phyloP scores from a whole-genome alignment of 2,329 filamentous ascomycete genomes.

The Davidsoniella eucalypti region DNA sequence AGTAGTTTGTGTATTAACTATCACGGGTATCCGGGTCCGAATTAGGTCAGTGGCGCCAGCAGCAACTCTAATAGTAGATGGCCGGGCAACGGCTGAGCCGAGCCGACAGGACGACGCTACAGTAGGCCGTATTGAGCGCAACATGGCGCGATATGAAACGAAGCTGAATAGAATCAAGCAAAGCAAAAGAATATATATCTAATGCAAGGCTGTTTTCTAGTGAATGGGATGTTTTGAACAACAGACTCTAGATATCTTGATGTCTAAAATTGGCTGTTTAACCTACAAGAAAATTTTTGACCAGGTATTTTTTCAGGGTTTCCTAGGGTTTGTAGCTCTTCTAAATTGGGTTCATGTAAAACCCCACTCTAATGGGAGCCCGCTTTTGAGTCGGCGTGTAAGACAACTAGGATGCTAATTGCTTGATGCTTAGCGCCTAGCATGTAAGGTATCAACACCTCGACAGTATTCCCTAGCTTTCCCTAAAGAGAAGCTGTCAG shows the following conservation, averaged over 20 bases:
- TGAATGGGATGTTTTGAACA: no score
- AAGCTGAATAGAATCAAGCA: not conserved
- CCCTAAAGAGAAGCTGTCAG: not conserved
- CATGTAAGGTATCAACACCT: slow-evolving; percentile 8
- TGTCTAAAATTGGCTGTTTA: no score
- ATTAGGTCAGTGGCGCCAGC: not conserved
- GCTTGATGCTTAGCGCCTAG: slow-evolving; percentile 6
- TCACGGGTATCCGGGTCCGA: not conserved
- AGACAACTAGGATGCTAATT: not conserved
- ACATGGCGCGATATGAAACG: slow-evolving; percentile 3
- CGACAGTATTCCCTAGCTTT: not conserved
- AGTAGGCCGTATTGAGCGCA: slow-evolving; percentile 8
- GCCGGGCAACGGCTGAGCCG: slow-evolving; percentile 1
- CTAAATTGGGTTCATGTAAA: no score
- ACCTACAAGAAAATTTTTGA: no score
- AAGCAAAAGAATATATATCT: not conserved
- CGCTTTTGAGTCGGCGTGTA: no score
- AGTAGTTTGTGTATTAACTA: slow-evolving; percentile 5
- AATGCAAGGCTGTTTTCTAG: no score
- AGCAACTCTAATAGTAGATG: not conserved
- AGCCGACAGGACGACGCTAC: not conserved
- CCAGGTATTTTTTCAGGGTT: no score
- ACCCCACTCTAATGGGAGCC: no score
- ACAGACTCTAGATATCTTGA: no score
- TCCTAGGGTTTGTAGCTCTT: not conserved